These are phyloP conservation scores for Trichophyton verrucosum DNA, from an alignment of 2,329 filamentous ascomycete genomes.

Conservation along the genomic window DNA sequence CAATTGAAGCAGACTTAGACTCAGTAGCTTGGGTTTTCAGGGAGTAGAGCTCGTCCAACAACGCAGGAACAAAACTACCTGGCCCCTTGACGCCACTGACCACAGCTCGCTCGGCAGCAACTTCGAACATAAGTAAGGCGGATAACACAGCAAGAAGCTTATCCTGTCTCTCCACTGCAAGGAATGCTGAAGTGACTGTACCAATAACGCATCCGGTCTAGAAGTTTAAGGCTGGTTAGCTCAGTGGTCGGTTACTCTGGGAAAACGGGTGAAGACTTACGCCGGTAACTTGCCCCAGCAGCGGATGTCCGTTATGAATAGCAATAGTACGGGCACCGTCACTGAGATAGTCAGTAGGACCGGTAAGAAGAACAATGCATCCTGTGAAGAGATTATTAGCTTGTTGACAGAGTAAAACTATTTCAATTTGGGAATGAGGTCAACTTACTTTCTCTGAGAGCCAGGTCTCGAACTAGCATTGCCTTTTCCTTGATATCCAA, in stretches of 20 bases:
- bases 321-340: conserved; percentile 58
- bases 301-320: conserved; percentile 63
- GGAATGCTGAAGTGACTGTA: conserved; percentile 62
- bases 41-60: conserved; percentile 58
- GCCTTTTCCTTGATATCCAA: conserved; percentile 45
- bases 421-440: neutral
- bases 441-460: conserved; percentile 46
- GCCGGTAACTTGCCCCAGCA: conserved; percentile 35
- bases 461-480: conserved; percentile 52
- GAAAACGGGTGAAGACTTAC: conserved; percentile 17
- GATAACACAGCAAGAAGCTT: conserved; percentile 61
- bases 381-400: conserved; percentile 12
- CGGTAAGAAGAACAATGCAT: conserved; percentile 71
- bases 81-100: conserved; percentile 55
- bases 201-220: conserved; percentile 72
- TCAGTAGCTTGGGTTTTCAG: conserved; percentile 20
- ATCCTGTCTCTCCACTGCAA: conserved; percentile 52
- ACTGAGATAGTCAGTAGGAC: conserved; percentile 61
- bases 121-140: conserved; percentile 64
- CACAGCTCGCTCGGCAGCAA: conserved; percentile 58
- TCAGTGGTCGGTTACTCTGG: neutral
- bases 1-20: conserved; percentile 5
- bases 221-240: neutral
- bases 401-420: neutral
- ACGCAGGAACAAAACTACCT: conserved; percentile 73